Base-by-base conservation (phyloP, 768 basidiomycete species). In the Naganishia randhawae region DNA sequence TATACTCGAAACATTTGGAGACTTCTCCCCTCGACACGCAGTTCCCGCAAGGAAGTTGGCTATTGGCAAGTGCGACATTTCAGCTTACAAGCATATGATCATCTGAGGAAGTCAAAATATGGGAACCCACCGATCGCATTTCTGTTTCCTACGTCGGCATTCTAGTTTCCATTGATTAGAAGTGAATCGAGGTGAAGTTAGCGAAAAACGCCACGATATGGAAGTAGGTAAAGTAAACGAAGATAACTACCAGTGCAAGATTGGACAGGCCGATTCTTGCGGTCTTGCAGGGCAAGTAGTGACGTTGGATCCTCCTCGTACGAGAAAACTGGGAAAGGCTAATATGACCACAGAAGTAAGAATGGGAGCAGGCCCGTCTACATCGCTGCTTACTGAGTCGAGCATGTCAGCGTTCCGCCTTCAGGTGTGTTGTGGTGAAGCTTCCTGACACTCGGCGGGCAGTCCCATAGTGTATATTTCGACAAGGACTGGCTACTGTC, bases 111-210 rank as follows among this genome's bases (percentile, higher is more conserved):
- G 16, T 50, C n/a, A 17, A 19, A 50, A 51, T 2, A 9, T n/a
- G 22, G 3, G 4, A 2, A 51, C 50, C 50, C 13, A 51, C 50
- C 50, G 22, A 25, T 51, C 50, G 22, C 50, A 51, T 31, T 51
- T 51, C 22, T 51, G 50, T 27, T 51, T 51, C 16, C 50, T 51
- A 11, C 50, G 50, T 9, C 50, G 50, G n/a, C 50, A 51, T 51
- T 51, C 50, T 51, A 25, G 13, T n/a, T 3, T 25, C n/a, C 8
- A 25, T 51, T 51, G 8, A 16, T n/a, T n/a, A 42, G 42, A 13
- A 17, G 19, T 42, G 19, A 42, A 42, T 13, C 16, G 8, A 42
- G 5, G 16, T n/a, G n/a, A n/a, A n/a, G n/a, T n/a, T n/a, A n/a
- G n/a, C n/a, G n/a, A n/a, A n/a, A n/a, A n/a, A n/a, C n/a, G n/a